These are phyloP conservation scores for Hygrocybe punicea DNA, from an alignment of 768 basidiomycete species.

Conservation along the genomic window DNA sequence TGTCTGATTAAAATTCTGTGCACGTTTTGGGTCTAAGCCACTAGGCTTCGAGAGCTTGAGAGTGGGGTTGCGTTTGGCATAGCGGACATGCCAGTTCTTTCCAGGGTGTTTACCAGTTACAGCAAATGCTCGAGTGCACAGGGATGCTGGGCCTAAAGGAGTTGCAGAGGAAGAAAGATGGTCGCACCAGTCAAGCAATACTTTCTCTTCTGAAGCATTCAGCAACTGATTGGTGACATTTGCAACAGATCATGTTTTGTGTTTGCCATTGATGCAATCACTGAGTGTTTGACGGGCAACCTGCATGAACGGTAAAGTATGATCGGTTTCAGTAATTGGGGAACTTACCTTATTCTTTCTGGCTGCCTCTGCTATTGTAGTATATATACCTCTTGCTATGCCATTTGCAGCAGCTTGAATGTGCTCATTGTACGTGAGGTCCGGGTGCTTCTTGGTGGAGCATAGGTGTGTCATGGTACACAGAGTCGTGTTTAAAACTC, in stretches of 20 bases:
- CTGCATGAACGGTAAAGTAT: not conserved
- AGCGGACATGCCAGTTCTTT: constrained; percentile 12
- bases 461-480: too few species aligned
- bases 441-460: too few species aligned
- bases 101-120: constrained; percentile 4
- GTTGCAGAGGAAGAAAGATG: constrained; percentile 5
- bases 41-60: constrained; percentile 20
- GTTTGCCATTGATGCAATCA: constrained; percentile 1
- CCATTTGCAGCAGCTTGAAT: too few species aligned
- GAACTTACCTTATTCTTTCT: not conserved
- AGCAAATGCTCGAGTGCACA: not conserved
- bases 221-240: constrained; percentile 13
- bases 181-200: constrained; percentile 14
- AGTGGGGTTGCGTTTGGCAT: constrained; percentile 12
- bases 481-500: too few species aligned
- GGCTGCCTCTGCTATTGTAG: not conserved
- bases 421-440: too few species aligned
- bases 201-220: constrained; percentile 6
- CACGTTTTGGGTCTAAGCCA: constrained; percentile 30
- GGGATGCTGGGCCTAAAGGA: not conserved
- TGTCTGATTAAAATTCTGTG: constrained; percentile 24
- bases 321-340: not conserved
- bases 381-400: too few species aligned
- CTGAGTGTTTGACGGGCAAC: not conserved
- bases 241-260: not conserved